These are phyloP conservation scores for Botryotinia narcissicola DNA, from an alignment of 2,329 filamentous ascomycete species.

Conservation along the genomic window DNA sequence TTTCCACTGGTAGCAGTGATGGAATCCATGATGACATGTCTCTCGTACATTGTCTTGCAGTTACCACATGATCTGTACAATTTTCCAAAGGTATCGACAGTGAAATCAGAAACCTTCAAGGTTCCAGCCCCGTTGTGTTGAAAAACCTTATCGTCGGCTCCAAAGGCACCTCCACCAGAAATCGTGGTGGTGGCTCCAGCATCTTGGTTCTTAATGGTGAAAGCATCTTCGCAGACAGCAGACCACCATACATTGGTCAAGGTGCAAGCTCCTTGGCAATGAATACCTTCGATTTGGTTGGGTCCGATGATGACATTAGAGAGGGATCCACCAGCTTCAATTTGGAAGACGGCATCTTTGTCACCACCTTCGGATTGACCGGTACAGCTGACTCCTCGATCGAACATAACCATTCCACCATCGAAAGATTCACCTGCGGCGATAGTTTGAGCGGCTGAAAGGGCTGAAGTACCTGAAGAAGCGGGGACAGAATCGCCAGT, in stretches of 20 bases:
- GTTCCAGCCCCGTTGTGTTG: conserved; percentile 47
- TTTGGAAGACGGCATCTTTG: conserved; percentile 38
- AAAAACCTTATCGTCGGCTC: conserved; percentile 42
- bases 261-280: conserved; percentile 33
- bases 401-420: conserved; percentile 47
- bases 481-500: neutral
- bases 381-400: conserved; percentile 43
- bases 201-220: conserved; percentile 30
- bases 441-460: conserved; percentile 45
- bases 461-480: conserved; percentile 42
- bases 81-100: conserved; percentile 47
- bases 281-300: conserved; percentile 39
- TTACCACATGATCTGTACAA: conserved; percentile 52
- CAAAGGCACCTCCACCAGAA: conserved; percentile 46
- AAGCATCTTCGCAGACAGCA: conserved; percentile 33
- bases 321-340: conserved; percentile 38
- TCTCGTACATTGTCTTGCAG: conserved; percentile 40
- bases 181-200: conserved; percentile 43
- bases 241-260: conserved; percentile 35
- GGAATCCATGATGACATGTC: conserved; percentile 43
- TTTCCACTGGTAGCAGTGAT: conserved; percentile 43
- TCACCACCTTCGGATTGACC: conserved; percentile 45
- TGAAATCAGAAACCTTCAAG: conserved; percentile 40
- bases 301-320: conserved; percentile 40
- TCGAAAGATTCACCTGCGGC: conserved; percentile 46